phyloP scores from a whole-genome alignment of 2,329 filamentous ascomycete genomes.

The Sclerotinia trifoliorum region DNA sequence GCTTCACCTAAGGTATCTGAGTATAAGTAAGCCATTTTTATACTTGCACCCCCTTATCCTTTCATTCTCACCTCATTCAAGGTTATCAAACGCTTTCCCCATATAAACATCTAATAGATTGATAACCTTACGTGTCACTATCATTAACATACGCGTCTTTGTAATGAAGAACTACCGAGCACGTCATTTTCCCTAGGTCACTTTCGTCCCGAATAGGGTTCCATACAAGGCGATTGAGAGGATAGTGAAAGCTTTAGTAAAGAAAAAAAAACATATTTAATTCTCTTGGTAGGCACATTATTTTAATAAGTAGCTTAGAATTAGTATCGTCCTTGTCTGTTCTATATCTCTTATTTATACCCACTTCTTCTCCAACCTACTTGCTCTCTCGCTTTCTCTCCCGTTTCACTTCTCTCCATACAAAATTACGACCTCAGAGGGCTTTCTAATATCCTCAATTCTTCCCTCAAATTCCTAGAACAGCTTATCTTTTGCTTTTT shows the following conservation, averaged over 20 bases:
- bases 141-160: conserved; percentile 18
- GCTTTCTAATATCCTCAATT: conserved; percentile 7
- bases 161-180: conserved; percentile 10
- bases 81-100: background rate
- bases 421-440: background rate
- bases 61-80: background rate
- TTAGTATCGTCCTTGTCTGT: background rate
- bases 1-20: background rate
- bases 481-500: background rate
- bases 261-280: conserved; percentile 13
- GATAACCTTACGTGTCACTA: conserved; percentile 14
- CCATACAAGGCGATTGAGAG: conserved; percentile 12
- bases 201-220: conserved; percentile 11
- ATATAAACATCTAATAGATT: conserved; percentile 13
- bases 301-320: background rate
- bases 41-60: conserved; percentile 1
- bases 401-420: background rate
- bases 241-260: conserved; percentile 1
- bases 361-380: background rate
- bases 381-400: conserved; percentile 19
- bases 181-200: conserved; percentile 21
- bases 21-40: background rate
- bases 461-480: conserved; percentile 4
- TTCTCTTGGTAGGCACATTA: conserved; percentile 9
- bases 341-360: background rate